Percentiles rank a stretch among this genome's conserved stretches.
Evolutionary conservation across 2,329 filamentous ascomycete genomes (phyloP).

Genomic region (Trichoderma guizhouense): DNA sequence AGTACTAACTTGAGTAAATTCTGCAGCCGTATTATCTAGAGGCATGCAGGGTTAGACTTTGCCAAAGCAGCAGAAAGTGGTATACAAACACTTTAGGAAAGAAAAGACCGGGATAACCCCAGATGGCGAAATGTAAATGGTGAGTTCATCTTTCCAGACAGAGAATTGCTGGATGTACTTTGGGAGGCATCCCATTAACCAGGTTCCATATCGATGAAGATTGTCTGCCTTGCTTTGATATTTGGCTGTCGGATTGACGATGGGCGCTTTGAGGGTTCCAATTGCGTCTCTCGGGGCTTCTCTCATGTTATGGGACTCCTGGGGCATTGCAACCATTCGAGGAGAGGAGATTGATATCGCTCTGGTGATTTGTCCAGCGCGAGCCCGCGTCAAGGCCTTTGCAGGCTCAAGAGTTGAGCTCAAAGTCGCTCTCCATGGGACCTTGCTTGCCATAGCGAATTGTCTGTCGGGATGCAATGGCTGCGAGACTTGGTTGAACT

Average conservation of each 20-base stretch:
- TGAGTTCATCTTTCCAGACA: constrained; percentile 98
- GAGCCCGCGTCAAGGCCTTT: constrained; percentile 42
- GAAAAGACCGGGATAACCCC: constrained; percentile 88
- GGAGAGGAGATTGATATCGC: constrained; percentile 50
- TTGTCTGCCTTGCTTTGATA: constrained; percentile 82
- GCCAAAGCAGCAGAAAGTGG: not conserved
- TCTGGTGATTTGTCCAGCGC: constrained; percentile 42
- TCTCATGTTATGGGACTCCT: constrained; percentile 65
- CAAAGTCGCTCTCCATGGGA: constrained; percentile 54
- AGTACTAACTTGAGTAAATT: constrained; percentile 90
- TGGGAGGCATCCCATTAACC: constrained; percentile 92
- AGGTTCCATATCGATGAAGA: constrained; percentile 92
- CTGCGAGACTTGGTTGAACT: not conserved
- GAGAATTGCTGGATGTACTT: constrained; percentile 99
- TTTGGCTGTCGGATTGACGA: constrained; percentile 92
- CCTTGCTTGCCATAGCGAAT: constrained; percentile 54
- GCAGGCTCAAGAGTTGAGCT: constrained; percentile 54
- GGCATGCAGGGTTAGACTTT: not conserved
- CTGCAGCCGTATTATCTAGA: constrained; percentile 87
- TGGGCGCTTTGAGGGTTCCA: constrained; percentile 68
- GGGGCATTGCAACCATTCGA: constrained; percentile 53
- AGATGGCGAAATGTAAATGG: constrained; percentile 83
- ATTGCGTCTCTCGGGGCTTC: constrained; percentile 55
- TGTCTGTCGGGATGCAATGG: not conserved
- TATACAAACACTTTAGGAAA: constrained; percentile 74